Conservation (phyloP, 192 early-diverging fungal species). For the Backusella psychrophila region DNA sequence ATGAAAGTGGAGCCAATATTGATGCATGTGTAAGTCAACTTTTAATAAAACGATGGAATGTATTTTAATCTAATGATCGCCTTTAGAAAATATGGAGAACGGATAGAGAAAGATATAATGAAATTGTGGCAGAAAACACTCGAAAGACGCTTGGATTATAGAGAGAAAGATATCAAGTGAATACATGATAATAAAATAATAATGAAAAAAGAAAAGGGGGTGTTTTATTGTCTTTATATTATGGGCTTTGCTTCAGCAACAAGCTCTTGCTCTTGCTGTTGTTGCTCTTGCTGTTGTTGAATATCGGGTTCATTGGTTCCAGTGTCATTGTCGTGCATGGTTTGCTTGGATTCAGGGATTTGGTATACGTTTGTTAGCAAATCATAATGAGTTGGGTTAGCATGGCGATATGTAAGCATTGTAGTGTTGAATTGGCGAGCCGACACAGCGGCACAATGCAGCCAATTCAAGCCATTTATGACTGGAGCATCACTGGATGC, state of each 20-base stretch:
- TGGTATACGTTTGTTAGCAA: slow-evolving; percentile 60
- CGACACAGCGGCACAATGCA: slow-evolving; percentile 52
- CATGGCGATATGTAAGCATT: slow-evolving; percentile 34
- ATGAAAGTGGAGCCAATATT: slow-evolving; percentile 97
- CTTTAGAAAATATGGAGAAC: slow-evolving; percentile 85
- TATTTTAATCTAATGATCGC: not conserved
- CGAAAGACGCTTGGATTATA: slow-evolving; percentile 78
- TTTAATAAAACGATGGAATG: too few species aligned
- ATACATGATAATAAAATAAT: not conserved
- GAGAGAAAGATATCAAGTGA: not conserved
- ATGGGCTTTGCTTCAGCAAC: not conserved
- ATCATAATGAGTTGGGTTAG: slow-evolving; percentile 45
- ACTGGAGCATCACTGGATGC: not conserved
- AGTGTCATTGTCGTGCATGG: slow-evolving; percentile 4
- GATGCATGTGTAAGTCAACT: slow-evolving; percentile 81
- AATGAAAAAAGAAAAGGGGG: not conserved
- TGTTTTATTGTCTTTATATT: not conserved
- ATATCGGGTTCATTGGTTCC: not conserved
- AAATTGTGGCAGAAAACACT: slow-evolving; percentile 76
- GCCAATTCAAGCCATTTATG: slow-evolving; percentile 40
- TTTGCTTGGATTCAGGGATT: slow-evolving; percentile 43
- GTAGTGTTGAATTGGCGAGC: slow-evolving; percentile 46
- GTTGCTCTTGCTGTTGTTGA: too few species aligned
- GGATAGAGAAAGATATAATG: slow-evolving; percentile 80
- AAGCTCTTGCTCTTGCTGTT: too few species aligned